These are phyloP conservation scores for Zizania latifolia DNA, from an alignment of 176 grass and related monocot species.

Conservation along the genomic window DNA sequence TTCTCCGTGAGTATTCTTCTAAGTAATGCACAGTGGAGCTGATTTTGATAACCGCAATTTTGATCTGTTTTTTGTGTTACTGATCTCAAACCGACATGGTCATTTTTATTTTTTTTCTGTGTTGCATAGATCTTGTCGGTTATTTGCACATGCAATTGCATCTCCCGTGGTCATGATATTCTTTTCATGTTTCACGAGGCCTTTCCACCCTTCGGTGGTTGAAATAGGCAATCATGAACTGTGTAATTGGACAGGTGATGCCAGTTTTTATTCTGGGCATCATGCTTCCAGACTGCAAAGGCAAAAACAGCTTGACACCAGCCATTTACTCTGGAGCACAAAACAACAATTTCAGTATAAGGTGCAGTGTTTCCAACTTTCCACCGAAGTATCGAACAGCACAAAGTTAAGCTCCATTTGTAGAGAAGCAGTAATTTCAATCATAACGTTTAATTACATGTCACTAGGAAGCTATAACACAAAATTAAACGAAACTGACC, in stretches of 20 bases:
- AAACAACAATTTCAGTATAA: conserved; percentile 7
- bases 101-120: neutral
- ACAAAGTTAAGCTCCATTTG: neutral
- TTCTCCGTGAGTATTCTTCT: no score
- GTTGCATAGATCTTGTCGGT: neutral
- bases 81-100: neutral
- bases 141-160: neutral
- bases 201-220: neutral
- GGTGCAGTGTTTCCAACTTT: neutral
- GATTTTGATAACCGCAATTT: no score
- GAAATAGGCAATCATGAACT: neutral
- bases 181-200: no score
- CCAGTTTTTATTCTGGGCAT: neutral
- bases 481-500: neutral
- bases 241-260: neutral
- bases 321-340: neutral
- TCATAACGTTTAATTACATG: neutral
- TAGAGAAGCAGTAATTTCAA: neutral
- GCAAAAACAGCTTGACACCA: no score
- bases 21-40: no score
- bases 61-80: neutral
- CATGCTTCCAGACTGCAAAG: no score
- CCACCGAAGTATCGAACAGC: conserved; percentile 1
- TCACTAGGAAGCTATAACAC: neutral
- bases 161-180: no score